Evolutionary conservation across 108 stramenopile species (phyloP), one percentile per base, ranked within the genome.

Genomic region (Conticribra guillardii): DNA sequence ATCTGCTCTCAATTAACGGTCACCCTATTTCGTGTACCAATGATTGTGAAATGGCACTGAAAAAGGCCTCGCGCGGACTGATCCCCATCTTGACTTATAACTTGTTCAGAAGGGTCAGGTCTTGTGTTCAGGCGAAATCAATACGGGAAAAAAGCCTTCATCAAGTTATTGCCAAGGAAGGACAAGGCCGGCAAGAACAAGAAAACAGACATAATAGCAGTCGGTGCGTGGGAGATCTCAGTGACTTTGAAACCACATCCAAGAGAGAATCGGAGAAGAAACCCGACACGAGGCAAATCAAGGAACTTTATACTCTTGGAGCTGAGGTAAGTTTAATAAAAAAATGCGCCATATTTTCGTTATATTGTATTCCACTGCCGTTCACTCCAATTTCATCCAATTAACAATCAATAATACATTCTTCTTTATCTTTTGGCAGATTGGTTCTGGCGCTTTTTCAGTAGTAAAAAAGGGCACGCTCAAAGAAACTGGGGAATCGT

Each of bases 401-500:
- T 41, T 11, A 11, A 41, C 37, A 41, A 41, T 9, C 11, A 9
- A 41, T n/a, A 41, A 9, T 41, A 9, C 11, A 9, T 41, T 41
- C 37, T 5, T 41, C 37, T 11, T 9, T 9, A 41, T 41, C 37
- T 41, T 41, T 41, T 11, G 5, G 37, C 37, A 65, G 51, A 30
- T 65, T 24, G 64, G 64, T 8, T 33, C 64, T 14, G 64, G 64
- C 21, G 50, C 32, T 22, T 65, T 53, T 24, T 29, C 48, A 16
- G 29, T 26, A 11, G 64, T 65, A 1, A 3, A 30, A n/a, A 48
- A 30, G 51, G 24, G 32, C 49, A 65, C 7, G 32, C 21, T 29
- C 0, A 83, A 77, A 21, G 46, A 76, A 32, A 71, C 85, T 7
- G 52, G 59, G 0, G 54, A 74, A 61, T 74, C 74, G 7, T 86